Percentiles rank a stretch among this genome's conserved stretches.
Conservation (phyloP, 1,139 yeast species). For the Pichia sp. region DNA sequence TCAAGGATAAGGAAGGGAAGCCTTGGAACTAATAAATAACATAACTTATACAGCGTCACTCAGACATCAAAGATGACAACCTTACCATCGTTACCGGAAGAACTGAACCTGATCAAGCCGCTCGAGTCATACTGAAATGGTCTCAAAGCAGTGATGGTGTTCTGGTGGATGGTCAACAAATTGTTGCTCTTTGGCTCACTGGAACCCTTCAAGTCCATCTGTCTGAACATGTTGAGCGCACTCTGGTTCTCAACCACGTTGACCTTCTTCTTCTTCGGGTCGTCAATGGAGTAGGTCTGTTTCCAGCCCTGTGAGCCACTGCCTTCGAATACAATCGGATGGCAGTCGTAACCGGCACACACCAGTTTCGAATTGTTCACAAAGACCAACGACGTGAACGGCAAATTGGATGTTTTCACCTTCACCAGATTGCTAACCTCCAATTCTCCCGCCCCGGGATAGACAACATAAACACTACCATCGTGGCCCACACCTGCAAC, state of each 20-base stretch:
- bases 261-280: constrained; percentile 45
- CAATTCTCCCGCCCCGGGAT: constrained; percentile 51
- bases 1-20: no score
- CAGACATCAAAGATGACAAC: constrained; percentile 59
- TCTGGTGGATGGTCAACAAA: constrained; percentile 81
- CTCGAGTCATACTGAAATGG: constrained; percentile 40
- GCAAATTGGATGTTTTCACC: constrained; percentile 71
- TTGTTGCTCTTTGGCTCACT: constrained; percentile 47
- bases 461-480: constrained; percentile 68
- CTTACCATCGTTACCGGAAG: constrained; percentile 87
- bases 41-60: not conserved
- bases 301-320: constrained; percentile 58
- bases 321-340: constrained; percentile 81
- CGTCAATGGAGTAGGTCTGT: constrained; percentile 62
- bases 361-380: constrained; percentile 60
- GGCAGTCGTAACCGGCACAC: constrained; percentile 92
- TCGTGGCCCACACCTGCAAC: constrained; percentile 63
- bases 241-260: constrained; percentile 62
- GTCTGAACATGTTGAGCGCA: constrained; percentile 95
- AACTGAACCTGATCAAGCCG: constrained; percentile 48
- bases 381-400: constrained; percentile 75
- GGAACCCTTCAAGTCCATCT: constrained; percentile 90
- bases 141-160: constrained; percentile 71
- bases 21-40: no score
- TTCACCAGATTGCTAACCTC: constrained; percentile 34